Evolutionary conservation across 2,329 filamentous ascomycete species (phyloP), one percentile per base, ranked within the genome.

Genomic region (Neocucurbitaria cava): DNA sequence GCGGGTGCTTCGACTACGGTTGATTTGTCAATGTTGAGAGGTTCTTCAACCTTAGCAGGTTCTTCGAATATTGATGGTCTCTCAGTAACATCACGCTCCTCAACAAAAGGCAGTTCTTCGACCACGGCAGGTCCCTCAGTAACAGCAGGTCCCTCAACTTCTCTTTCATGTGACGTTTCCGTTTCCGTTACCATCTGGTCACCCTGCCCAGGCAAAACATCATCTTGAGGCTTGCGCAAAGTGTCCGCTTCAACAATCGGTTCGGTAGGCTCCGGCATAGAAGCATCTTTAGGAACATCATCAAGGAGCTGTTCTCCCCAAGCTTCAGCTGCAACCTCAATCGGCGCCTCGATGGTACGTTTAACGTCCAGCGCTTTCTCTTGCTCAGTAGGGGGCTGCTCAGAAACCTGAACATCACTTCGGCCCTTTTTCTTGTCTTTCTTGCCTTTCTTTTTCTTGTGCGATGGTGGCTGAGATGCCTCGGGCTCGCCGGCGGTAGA

Each of bases 351-450:
- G 7, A 10, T 18, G 8, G 48, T n/a, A 24, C 6, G 23, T 13
- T 8, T 33, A 17, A 26, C 17, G 3, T 13, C 24, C 15, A 24
- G 13, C 24, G n/a, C n/a, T n/a, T n/a, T n/a, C n/a, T 54, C 49
- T 9, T 41, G 26, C 18, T 59, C 59, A 13, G 41, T 24, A 7
- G 48, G 26, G 21, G 61, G 56, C n/a, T n/a, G n/a, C n/a, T n/a
- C n/a, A 17, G 49, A 24, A 15, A 46, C 35, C 5, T 51, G 52
- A 33, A 61, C 30, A 42, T 61, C 63, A 1, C 33, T 53, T 33
- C 64, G 62, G 55, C 66, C 66, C 20, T 21, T 48, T 49, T 65
- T 69, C 58, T 69, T 70, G 13, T 53, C 61, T 26, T 69, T 69
- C 45, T 67, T 69, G 26, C 55, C 64, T 36, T 60, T 59, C 48